These are phyloP conservation scores for Venustampulla echinocandica DNA, from an alignment of 495 filamentous ascomycete genomes.

Conservation along the genomic window DNA sequence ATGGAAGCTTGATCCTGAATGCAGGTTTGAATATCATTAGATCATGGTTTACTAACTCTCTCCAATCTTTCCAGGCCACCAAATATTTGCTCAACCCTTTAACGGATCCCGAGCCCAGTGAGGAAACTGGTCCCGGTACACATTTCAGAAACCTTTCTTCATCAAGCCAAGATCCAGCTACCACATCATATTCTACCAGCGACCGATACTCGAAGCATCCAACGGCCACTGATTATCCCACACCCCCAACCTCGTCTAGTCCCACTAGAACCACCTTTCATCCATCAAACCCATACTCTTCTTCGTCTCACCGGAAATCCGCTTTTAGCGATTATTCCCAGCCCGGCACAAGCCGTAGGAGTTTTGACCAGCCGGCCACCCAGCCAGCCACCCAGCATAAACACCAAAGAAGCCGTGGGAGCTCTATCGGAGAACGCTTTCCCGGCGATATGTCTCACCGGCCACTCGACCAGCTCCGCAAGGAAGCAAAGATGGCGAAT, in stretches of 20 bases:
- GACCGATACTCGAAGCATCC: neutral
- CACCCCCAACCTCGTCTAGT: slow-evolving; percentile 28
- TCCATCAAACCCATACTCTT: slow-evolving; percentile 21
- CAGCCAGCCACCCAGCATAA: slow-evolving; percentile 9
- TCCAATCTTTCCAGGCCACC: slow-evolving; percentile 37
- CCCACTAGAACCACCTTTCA: slow-evolving; percentile 25
- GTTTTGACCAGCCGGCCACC: slow-evolving; percentile 3
- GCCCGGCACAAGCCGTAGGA: slow-evolving; percentile 3
- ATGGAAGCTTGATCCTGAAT: slow-evolving; percentile 6
- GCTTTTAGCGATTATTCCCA: slow-evolving; percentile 15
- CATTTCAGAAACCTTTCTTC: slow-evolving; percentile 30
- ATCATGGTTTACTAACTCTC: slow-evolving; percentile 5
- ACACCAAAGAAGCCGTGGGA: slow-evolving; percentile 31
- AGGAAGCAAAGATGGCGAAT: slow-evolving; percentile 50
- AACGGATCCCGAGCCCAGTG: slow-evolving; percentile 41
- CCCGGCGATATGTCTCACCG: slow-evolving; percentile 52
- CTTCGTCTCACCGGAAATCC: slow-evolving; percentile 13
- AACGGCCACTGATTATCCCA: slow-evolving; percentile 17
- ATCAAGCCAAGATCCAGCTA: slow-evolving; percentile 7
- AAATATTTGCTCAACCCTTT: slow-evolving; percentile 52
- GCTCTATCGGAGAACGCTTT: slow-evolving; percentile 49
- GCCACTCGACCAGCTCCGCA: slow-evolving; percentile 52
- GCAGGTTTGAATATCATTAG: slow-evolving; percentile 4
- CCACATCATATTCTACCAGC: neutral
- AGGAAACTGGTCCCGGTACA: slow-evolving; percentile 42